Base-by-base conservation (phyloP, 1,284 basidiomycete species). In the Acaromyces ingoldii region DNA sequence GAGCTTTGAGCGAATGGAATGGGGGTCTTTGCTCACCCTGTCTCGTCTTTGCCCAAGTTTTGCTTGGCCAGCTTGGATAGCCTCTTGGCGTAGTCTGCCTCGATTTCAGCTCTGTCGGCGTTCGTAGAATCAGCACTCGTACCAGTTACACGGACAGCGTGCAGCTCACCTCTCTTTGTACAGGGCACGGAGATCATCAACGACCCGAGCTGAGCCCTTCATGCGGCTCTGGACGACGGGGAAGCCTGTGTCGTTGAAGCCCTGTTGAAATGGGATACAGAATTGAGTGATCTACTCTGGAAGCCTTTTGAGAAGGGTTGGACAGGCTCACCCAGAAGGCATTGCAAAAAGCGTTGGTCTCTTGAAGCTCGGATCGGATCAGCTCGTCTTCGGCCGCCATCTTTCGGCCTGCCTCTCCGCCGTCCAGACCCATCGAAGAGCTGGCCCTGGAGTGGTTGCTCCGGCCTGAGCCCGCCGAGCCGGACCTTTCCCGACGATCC, bases 51-150 rank as follows among this genome's bases (percentile, higher is more conserved):
- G 22, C 92, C 91, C 21, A 96, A 78, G 1, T 82, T 69, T 54
- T 80, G 74, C 77, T 89, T 93, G 26, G 90, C 82, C 22, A 98
- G 80, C 76, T 89, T 91, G 21, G 82, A 79, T 9, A 99, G 73
- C 31, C 86, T 83, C 77, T 91, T 92, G 2, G 92, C 85, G 70
- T 97, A 97, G 29, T 97, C 93, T 63, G 96, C 92, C 75, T 98
- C 92, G 62, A 97, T 91, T 26, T 80, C 64, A 9, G 88, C 84
- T 62, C 88, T 88, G 76, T 0, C 59, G 28, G n/a, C n/a, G n/a
- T n/a, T n/a, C n/a, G n/a, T n/a, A n/a, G n/a, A n/a, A 44, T n/a
- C 36, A 29, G 10, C 45, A 17, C n/a, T n/a, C n/a, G n/a, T n/a
- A n/a, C n/a, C n/a, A n/a, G n/a, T n/a, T n/a, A n/a, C n/a, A n/a